A percentile compares a stretch with the other conserved stretches of the same genome.
These are phyloP conservation scores for Blastocystis hominis DNA, from an alignment of 352 stramenopile species.

Conservation along the genomic window DNA sequence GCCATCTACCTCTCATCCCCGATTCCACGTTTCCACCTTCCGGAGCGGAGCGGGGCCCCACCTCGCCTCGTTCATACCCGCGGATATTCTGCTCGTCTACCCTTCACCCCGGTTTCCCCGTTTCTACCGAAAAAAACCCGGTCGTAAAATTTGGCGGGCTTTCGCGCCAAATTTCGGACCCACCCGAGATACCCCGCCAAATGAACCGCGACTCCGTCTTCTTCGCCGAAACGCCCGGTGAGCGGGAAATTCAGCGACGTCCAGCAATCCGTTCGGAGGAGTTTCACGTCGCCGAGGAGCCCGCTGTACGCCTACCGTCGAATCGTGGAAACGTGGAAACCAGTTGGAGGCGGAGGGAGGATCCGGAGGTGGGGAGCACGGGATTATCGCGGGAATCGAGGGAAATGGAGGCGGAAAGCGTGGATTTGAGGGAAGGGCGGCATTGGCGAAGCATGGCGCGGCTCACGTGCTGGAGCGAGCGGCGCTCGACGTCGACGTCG, in stretches of 20 bases:
- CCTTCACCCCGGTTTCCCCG: not conserved
- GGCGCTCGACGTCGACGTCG: not conserved
- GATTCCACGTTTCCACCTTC: not conserved
- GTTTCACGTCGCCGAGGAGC: conserved; percentile 10
- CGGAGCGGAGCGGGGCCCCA: not conserved
- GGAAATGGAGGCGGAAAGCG: not conserved
- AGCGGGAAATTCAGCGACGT: not conserved
- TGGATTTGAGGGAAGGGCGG: conserved; percentile 33
- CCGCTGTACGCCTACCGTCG: conserved; percentile 2
- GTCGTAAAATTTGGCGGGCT: not conserved
- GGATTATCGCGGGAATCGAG: conserved; percentile 3
- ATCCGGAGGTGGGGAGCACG: not conserved
- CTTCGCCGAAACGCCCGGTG: not conserved
- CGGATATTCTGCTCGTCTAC: conserved; percentile 47
- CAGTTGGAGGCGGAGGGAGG: not conserved
- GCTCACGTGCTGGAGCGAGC: not conserved
- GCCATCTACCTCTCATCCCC: conserved; percentile 1
- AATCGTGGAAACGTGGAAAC: not conserved
- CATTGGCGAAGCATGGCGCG: conserved; percentile 8
- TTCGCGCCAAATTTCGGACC: not conserved
- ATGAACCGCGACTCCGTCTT: conserved; percentile 1
- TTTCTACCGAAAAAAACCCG: conserved; percentile 10
- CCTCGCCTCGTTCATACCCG: conserved; percentile 16
- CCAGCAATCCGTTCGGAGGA: not conserved
- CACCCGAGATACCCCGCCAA: not conserved